Conservation (phyloP, 202 grass and related monocot species). For the Schoenoplectus tabernaemontani region DNA sequence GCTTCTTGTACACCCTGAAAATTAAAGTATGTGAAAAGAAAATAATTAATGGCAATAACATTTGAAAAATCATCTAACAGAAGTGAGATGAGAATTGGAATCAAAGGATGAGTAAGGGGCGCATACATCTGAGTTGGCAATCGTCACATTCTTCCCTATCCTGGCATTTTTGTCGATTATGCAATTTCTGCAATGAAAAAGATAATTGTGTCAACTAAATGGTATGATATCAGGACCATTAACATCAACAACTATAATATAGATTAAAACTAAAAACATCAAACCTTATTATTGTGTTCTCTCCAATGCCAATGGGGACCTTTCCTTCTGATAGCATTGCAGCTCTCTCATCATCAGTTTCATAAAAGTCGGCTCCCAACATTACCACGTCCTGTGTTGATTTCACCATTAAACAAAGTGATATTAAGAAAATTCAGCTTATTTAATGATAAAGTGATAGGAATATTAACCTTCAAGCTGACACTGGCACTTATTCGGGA, state of each 20-base stretch:
- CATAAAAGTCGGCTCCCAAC: slow-evolving; percentile 86
- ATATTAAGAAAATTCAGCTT: neutral
- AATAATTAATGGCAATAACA: neutral
- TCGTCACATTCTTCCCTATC: slow-evolving; percentile 9
- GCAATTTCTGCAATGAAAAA: slow-evolving; percentile 4
- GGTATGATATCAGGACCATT: neutral
- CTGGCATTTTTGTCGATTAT: slow-evolving; percentile 11
- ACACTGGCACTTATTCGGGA: slow-evolving; percentile 64
- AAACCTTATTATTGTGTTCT: slow-evolving; percentile 82
- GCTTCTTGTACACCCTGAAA: slow-evolving; percentile 59
- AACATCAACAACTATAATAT: neutral
- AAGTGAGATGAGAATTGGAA: neutral
- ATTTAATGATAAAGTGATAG: neutral
- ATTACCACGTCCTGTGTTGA: slow-evolving; percentile 68
- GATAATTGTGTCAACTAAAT: neutral
- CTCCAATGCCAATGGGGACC: slow-evolving; percentile 84
- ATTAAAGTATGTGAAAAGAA: neutral
- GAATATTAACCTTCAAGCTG: slow-evolving; percentile 49
- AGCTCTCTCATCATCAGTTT: slow-evolving; percentile 67
- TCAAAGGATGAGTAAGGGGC: neutral
- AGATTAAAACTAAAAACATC: neutral
- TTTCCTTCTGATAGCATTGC: slow-evolving; percentile 53
- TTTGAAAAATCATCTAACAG: neutral
- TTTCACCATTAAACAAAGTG: neutral
- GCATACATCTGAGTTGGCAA: neutral